These are phyloP conservation scores for Strigomonas culicis DNA, from an alignment of 208 protist species.

Conservation along the genomic window DNA sequence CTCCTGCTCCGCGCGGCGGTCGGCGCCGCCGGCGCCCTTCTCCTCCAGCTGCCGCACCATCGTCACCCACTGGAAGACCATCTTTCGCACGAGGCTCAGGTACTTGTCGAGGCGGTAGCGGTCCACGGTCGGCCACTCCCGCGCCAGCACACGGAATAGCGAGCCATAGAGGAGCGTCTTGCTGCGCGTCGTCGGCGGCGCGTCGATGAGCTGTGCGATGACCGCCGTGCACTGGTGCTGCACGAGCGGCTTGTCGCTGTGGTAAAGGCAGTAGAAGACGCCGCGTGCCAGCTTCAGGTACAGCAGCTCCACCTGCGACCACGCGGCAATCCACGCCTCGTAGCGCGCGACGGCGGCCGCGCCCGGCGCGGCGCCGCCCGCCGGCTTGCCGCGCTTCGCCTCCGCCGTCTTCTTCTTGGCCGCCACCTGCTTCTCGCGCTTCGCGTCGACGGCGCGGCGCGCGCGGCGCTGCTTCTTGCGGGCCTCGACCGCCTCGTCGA, in stretches of 20 bases:
- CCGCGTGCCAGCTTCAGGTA: conserved; percentile 84
- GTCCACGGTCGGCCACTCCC: conserved; percentile 90
- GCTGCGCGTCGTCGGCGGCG: conserved; percentile 35
- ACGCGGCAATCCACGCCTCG: conserved; percentile 52
- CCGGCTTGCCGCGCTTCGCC: not conserved
- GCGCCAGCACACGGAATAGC: conserved; percentile 72
- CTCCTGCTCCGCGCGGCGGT: conserved; percentile 6
- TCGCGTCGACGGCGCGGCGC: conserved; percentile 18
- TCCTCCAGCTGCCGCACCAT: conserved; percentile 45
- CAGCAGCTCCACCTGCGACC: conserved; percentile 77
- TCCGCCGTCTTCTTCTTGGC: conserved; percentile 12
- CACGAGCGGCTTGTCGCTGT: conserved; percentile 90
- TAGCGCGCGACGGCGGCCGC: conserved; percentile 47
- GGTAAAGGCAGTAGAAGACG: conserved; percentile 89
- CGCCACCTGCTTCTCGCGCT: conserved; percentile 25
- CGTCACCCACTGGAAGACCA: conserved; percentile 48
- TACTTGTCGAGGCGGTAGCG: conserved; percentile 91
- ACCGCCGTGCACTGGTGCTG: conserved; percentile 79
- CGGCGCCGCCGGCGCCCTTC: conserved; percentile 13
- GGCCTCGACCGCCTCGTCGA: conserved; percentile 23
- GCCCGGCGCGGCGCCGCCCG: not conserved
- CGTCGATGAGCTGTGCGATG: conserved; percentile 62
- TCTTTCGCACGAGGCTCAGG: conserved; percentile 75
- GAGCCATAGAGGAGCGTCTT: conserved; percentile 65
- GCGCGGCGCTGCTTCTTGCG: conserved; percentile 15